Conservation (phyloP, 1,139 yeast genomes). For the Candida buenavistaensis region DNA sequence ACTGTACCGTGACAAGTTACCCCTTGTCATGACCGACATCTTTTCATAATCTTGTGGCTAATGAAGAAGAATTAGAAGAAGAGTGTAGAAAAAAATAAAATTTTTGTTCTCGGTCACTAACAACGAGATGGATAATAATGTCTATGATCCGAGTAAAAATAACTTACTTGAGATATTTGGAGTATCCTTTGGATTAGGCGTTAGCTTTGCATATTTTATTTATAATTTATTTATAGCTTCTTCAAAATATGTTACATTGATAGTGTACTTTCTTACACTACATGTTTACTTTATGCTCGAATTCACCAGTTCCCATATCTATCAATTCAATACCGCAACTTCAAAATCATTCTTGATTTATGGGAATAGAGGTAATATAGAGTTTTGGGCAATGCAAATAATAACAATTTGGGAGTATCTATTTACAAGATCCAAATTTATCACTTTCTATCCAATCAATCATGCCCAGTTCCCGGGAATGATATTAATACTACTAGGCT, state of each 20-base stretch:
- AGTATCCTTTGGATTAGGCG: constrained; percentile 24
- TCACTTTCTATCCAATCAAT: neutral
- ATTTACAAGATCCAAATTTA: constrained; percentile 7
- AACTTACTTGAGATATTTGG: constrained; percentile 23
- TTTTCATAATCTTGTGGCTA: no score
- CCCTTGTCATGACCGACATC: constrained; percentile 1
- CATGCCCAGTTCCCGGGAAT: constrained; percentile 14
- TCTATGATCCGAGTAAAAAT: constrained; percentile 19
- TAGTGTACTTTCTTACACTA: constrained; percentile 22
- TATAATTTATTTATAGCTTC: neutral
- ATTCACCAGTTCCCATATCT: constrained; percentile 26
- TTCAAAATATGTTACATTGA: constrained; percentile 10
- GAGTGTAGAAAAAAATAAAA: constrained; percentile 2
- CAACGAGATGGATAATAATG: no score
- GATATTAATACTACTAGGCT: constrained; percentile 21
- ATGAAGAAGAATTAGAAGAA: neutral
- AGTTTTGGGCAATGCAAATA: constrained; percentile 32
- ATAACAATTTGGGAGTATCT: constrained; percentile 27
- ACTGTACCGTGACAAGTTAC: constrained; percentile 19
- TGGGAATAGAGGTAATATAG: constrained; percentile 37
- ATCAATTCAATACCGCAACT: constrained; percentile 25
- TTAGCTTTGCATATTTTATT: constrained; percentile 9
- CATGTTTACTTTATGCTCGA: constrained; percentile 30
- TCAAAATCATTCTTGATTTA: constrained; percentile 37
- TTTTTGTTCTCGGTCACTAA: neutral